Evolutionary conservation across 176 grass and related monocot genomes (phyloP).

Genomic region (Ananas comosus): DNA sequence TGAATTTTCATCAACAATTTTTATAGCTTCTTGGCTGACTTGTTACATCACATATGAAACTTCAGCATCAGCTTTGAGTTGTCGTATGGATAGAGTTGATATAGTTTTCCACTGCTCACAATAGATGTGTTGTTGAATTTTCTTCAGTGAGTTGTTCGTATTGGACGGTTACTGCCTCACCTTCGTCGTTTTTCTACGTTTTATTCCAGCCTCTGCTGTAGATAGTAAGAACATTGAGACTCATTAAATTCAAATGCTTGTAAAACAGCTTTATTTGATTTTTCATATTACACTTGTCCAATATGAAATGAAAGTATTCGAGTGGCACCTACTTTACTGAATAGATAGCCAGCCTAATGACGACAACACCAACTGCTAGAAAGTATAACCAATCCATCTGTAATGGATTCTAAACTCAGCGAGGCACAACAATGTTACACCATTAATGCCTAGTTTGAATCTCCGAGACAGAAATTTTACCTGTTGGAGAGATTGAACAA

Average conservation of each 20-base stretch:
- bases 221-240: not conserved
- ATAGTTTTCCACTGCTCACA: not conserved
- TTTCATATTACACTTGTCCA: not conserved
- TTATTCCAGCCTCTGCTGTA: not conserved
- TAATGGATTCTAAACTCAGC: not conserved
- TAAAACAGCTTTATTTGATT: not conserved
- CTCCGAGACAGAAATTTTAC: not conserved
- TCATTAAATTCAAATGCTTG: not conserved
- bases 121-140: not conserved
- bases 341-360: conserved; percentile 30
- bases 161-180: not conserved
- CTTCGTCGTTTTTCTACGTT: not conserved
- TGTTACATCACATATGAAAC: not conserved
- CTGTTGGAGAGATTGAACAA: conserved; percentile 39
- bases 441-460: not conserved
- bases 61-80: not conserved
- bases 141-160: conserved; percentile 5
- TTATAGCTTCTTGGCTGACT: not conserved
- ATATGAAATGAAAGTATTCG: conserved; percentile 9
- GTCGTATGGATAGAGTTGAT: not conserved
- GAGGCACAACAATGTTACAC: not conserved
- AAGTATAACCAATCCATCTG: conserved; percentile 37
- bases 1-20: not conserved
- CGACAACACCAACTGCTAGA: conserved; percentile 21
- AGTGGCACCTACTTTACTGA: conserved; percentile 23